A percentile compares a stretch with the other conserved stretches of the same genome.
These are phyloP conservation scores for Aspergillus asperescens DNA, from an alignment of 495 filamentous ascomycete species.

Conservation along the genomic window DNA sequence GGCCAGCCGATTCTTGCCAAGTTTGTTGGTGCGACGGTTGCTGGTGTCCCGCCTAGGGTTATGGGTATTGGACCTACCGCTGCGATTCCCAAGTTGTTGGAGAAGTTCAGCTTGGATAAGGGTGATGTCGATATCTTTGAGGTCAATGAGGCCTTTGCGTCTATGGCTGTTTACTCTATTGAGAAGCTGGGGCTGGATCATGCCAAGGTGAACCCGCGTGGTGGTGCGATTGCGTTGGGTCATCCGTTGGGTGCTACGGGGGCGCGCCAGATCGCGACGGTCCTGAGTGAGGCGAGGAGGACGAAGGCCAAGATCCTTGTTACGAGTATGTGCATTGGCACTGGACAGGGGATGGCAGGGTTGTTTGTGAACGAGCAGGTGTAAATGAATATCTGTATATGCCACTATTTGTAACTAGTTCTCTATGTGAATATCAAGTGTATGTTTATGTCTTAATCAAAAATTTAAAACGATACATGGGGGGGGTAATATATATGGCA, in stretches of 20 bases:
- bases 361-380: slow-evolving; percentile 76
- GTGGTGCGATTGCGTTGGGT: slow-evolving; percentile 68
- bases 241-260: slow-evolving; percentile 75
- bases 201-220: slow-evolving; percentile 79
- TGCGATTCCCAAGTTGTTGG: slow-evolving; percentile 89
- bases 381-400: slow-evolving; percentile 19
- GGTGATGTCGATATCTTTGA: slow-evolving; percentile 85
- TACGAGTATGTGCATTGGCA: slow-evolving; percentile 85
- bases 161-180: slow-evolving; percentile 92
- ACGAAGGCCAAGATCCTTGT: slow-evolving; percentile 78
- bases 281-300: slow-evolving; percentile 72
- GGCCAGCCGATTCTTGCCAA: slow-evolving; percentile 92
- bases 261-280: slow-evolving; percentile 73
- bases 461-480: background rate
- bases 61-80: slow-evolving; percentile 97
- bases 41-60: slow-evolving; percentile 82
- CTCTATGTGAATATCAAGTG: background rate
- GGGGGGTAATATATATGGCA: background rate
- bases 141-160: slow-evolving; percentile 96
- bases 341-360: slow-evolving; percentile 79
- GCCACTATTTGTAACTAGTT: too few relatives aligned
- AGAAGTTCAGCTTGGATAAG: slow-evolving; percentile 71
- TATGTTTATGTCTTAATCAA: background rate
- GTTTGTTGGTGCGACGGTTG: slow-evolving; percentile 86
- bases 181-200: slow-evolving; percentile 70